Percentiles rank a stretch among this genome's conserved stretches.
phyloP scores from a whole-genome alignment of 83 land plant genomes.

The Picea abies region DNA sequence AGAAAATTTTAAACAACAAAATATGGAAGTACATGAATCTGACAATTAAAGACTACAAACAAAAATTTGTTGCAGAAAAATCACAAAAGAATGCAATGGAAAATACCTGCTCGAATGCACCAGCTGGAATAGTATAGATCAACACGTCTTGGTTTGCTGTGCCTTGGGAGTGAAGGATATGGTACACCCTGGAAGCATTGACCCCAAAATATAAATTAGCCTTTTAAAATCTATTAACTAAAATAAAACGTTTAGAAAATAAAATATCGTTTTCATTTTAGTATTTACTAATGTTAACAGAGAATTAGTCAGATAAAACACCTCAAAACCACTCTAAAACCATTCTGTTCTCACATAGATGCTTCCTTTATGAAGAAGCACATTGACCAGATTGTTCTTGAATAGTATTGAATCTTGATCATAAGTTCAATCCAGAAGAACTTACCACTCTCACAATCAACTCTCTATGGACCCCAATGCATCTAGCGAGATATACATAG shows the following conservation, averaged over 20 bases:
- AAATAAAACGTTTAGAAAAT: neutral
- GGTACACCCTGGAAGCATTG: conserved; percentile 48
- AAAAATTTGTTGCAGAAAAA: no score
- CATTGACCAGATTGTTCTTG: neutral
- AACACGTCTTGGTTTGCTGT: conserved; percentile 54
- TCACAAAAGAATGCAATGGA: no score
- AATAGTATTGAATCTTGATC: neutral
- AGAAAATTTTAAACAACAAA: no score
- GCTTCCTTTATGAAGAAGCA: neutral
- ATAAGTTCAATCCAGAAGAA: neutral
- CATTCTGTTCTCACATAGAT: neutral
- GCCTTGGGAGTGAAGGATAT: conserved; percentile 37
- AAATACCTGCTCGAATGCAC: conserved; percentile 66
- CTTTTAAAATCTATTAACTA: neutral
- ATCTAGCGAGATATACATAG: neutral
- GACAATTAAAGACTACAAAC: no score
- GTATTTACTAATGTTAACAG: neutral
- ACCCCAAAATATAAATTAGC: neutral
- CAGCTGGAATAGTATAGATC: conserved; percentile 66
- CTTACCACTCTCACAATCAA: neutral
- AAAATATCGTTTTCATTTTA: neutral
- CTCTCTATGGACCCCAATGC: neutral
- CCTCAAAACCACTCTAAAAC: neutral
- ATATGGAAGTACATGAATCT: no score
- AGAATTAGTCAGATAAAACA: neutral